These are phyloP conservation scores for Malassezia caprae DNA, from an alignment of 1,284 basidiomycete species.

Conservation along the genomic window DNA sequence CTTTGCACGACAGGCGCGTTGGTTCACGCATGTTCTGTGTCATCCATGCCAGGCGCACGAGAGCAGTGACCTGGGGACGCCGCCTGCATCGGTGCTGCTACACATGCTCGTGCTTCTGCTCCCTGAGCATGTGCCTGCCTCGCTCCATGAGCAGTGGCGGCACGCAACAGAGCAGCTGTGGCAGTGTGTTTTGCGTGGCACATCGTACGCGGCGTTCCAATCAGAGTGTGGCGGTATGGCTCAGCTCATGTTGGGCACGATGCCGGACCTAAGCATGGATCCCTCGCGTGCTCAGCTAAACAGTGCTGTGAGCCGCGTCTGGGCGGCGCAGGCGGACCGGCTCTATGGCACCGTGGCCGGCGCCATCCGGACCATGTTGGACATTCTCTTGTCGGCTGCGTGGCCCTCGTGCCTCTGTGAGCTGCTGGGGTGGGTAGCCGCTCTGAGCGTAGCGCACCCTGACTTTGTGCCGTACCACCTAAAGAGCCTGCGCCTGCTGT, in stretches of 20 bases:
- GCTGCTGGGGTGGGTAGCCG: constrained; percentile 15
- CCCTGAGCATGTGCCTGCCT: background rate
- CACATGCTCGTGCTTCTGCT: constrained; percentile 1
- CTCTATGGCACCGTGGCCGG: constrained; percentile 22
- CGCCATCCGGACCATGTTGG: constrained; percentile 20
- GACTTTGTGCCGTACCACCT: background rate
- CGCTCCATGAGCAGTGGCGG: background rate
- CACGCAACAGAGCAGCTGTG: constrained; percentile 2
- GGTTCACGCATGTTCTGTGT: constrained; percentile 13
- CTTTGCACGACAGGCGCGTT: constrained; percentile 9
- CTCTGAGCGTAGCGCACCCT: constrained; percentile 12
- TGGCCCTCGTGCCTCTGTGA: constrained; percentile 12
- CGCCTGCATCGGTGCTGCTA: constrained; percentile 1
- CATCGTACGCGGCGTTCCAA: constrained; percentile 9
- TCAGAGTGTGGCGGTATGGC: constrained; percentile 8
- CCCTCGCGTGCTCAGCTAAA: background rate
- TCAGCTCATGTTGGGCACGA: background rate
- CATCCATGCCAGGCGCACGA: background rate
- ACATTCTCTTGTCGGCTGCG: constrained; percentile 10
- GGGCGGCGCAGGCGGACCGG: constrained; percentile 18
- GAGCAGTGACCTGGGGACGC: background rate
- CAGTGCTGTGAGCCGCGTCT: background rate
- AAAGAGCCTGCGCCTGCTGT: background rate
- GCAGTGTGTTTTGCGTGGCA: constrained; percentile 4
- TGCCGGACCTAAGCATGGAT: background rate